phyloP scores from a whole-genome alignment of 2,329 filamentous ascomycete genomes.

The Claviceps paspali region DNA sequence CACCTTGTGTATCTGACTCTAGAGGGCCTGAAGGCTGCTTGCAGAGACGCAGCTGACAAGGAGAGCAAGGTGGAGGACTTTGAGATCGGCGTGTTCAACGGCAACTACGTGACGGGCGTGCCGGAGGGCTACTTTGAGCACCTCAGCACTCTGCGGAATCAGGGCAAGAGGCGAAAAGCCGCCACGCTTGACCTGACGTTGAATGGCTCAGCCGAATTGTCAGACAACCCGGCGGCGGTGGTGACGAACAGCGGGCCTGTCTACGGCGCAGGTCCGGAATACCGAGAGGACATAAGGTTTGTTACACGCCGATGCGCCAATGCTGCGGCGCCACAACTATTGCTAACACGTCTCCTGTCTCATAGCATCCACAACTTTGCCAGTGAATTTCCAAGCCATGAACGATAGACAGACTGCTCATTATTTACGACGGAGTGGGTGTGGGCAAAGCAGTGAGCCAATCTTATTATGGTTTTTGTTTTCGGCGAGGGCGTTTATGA shows the following conservation, averaged over 20 bases:
- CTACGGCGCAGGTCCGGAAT: background rate
- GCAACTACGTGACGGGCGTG: slow-evolving; percentile 71
- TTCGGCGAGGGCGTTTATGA: background rate
- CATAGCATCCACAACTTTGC: slow-evolving; percentile 1
- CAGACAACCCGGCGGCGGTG: background rate
- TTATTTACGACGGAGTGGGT: background rate
- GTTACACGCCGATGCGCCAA: no score
- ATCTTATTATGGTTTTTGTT: background rate
- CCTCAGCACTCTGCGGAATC: slow-evolving; percentile 55
- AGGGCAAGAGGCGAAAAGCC: slow-evolving; percentile 11
- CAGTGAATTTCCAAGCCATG: background rate
- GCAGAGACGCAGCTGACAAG: slow-evolving; percentile 48
- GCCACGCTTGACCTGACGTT: background rate
- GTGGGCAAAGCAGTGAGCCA: background rate
- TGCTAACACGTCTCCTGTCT: background rate
- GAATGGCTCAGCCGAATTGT: background rate
- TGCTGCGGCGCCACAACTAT: background rate
- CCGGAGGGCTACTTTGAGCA: slow-evolving; percentile 70
- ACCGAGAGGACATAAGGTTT: slow-evolving; percentile 6
- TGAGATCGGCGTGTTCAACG: slow-evolving; percentile 85
- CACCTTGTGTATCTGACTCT: slow-evolving; percentile 11
- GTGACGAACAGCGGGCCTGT: background rate
- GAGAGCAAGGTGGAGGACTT: slow-evolving; percentile 45
- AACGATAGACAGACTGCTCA: background rate
- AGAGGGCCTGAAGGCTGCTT: slow-evolving; percentile 51